Evolutionary conservation across 495 filamentous ascomycete genomes (phyloP).

Genomic region (Rusavskia elegans): DNA sequence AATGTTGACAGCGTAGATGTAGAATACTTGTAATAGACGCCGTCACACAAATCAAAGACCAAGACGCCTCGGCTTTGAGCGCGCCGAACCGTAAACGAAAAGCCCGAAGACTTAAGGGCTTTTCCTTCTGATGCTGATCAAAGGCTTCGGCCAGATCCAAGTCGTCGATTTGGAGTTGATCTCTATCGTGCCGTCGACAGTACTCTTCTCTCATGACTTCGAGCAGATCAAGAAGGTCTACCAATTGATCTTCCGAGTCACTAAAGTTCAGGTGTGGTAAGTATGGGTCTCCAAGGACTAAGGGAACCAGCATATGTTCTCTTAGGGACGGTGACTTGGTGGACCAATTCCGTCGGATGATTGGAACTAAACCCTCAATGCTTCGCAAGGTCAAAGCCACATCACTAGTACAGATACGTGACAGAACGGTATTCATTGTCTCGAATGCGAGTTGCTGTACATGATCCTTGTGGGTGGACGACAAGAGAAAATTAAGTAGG

Average conservation of each 20-base stretch:
- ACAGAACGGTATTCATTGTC: slow-evolving; percentile 55
- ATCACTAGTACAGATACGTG: slow-evolving; percentile 48
- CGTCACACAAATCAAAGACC: slow-evolving; percentile 23
- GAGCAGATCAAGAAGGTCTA: slow-evolving; percentile 30
- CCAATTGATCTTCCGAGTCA: slow-evolving; percentile 13
- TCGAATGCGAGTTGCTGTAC: slow-evolving; percentile 57
- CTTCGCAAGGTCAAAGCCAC: slow-evolving; percentile 41
- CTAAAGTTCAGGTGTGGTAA: slow-evolving; percentile 27
- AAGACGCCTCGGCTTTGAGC: slow-evolving; percentile 30
- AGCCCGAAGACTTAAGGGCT: slow-evolving; percentile 9
- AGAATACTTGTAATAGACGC: slow-evolving; percentile 7
- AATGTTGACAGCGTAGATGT: background rate
- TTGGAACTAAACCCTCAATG: slow-evolving; percentile 44
- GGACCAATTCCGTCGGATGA: slow-evolving; percentile 60
- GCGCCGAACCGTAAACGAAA: slow-evolving; percentile 27
- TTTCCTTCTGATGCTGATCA: slow-evolving; percentile 5
- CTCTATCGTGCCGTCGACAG: slow-evolving; percentile 47
- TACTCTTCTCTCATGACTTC: slow-evolving; percentile 59
- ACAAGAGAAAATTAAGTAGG: slow-evolving; percentile 45
- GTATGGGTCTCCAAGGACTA: slow-evolving; percentile 49
- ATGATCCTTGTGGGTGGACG: slow-evolving; percentile 40
- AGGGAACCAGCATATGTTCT: slow-evolving; percentile 58
- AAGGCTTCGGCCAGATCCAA: slow-evolving; percentile 35
- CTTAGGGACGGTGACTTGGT: slow-evolving; percentile 42
- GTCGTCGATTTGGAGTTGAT: slow-evolving; percentile 64